Evolutionary conservation across 2,329 filamentous ascomycete genomes (phyloP), one percentile per base, ranked within the genome.

Genomic region (Epichloe glyceriae): DNA sequence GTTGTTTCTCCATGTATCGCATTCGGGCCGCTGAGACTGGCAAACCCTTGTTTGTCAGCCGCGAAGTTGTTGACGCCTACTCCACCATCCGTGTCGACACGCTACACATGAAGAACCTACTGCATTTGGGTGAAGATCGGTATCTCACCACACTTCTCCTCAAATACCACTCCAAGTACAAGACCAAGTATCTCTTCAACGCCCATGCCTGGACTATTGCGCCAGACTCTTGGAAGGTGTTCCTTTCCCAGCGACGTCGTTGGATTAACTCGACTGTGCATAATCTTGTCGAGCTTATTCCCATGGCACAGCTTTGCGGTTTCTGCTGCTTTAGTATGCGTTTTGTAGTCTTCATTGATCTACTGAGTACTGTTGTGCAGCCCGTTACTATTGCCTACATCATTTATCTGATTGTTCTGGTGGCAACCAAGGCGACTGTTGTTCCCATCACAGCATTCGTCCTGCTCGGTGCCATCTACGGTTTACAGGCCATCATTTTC

Each of bases 291-390:
- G 93, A 98, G 67, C 83, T 98, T 55, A 91, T 97, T 55, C 90
- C 91, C 5, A 75, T 98, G 68, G 82, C 86, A 54, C 87, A 97
- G 66, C 85, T 98, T 47, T 98, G 93, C 68, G 93, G 93, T 71
- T 98, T 98, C 83, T 98, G 93, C 77, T 98, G 93, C 72, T 98
- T 98, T 76, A 94, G 87, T 69, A 98, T 98, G 93, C 85, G 93
- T 61, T 98, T 98, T 69, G 80, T 98, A 53, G 90, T 98, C 58
- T 95, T 98, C 63, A 68, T 98, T 58, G 93, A 98, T 69, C 73
- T 98, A 60, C 74, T 98, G 56, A 93, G 87, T 51, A 98, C 93
- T 1, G 71, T 97, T 51, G 83, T 97, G 46, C 89, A 95, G 64
- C 93, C 93, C 3, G 88, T 96, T 53, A 93, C 87, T 1, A 76